These are phyloP conservation scores for Quercus dentata DNA, from an alignment of 306 rosid genomes.

Conservation along the genomic window DNA sequence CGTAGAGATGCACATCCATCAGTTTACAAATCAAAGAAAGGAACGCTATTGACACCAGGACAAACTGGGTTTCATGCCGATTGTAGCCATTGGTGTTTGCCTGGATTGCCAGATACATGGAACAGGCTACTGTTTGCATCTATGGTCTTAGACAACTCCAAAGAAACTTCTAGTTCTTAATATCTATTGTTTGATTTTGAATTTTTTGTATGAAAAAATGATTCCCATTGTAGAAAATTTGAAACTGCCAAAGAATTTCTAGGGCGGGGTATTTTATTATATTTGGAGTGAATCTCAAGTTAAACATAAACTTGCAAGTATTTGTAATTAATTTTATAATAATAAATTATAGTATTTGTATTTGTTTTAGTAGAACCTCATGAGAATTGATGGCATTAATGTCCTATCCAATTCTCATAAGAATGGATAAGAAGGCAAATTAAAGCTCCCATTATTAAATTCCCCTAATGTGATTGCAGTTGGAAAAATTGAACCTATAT, in stretches of 20 bases:
- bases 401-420: background rate
- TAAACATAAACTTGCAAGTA: too few relatives aligned
- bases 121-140: constrained; percentile 35
- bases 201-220: too few relatives aligned
- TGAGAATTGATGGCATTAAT: background rate
- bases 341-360: too few relatives aligned
- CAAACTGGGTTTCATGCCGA: constrained; percentile 16
- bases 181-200: background rate
- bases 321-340: too few relatives aligned
- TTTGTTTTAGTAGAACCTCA: background rate
- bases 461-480: too few relatives aligned
- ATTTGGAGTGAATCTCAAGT: too few relatives aligned
- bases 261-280: too few relatives aligned
- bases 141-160: constrained; percentile 4
- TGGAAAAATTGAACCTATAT: too few relatives aligned
- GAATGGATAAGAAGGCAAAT: background rate
- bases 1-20: constrained; percentile 37
- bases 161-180: constrained; percentile 12
- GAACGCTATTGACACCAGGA: constrained; percentile 10
- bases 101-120: constrained; percentile 51
- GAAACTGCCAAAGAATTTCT: too few relatives aligned
- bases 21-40: constrained; percentile 7
- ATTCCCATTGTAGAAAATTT: too few relatives aligned
- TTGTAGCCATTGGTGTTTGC: constrained; percentile 52
- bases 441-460: too few relatives aligned